A percentile compares a stretch with the other conserved stretches of the same genome.
Conservation (phyloP, 768 basidiomycete genomes). For the Fibroporia radiculosa region DNA sequence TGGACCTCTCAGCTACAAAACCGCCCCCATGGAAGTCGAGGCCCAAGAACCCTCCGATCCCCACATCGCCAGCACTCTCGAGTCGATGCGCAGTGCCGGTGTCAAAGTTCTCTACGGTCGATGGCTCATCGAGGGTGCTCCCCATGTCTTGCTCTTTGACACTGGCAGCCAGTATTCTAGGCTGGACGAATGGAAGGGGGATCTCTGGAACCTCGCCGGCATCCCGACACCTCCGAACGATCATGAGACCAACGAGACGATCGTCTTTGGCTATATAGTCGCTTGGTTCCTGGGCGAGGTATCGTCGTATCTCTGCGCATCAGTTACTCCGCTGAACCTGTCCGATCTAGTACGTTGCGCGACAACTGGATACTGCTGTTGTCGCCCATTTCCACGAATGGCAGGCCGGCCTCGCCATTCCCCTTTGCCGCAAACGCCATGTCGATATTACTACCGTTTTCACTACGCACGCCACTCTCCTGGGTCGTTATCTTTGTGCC, state of each 20-base stretch:
- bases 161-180: slow-evolving; percentile 80
- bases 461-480: slow-evolving; percentile 96
- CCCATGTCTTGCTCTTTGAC: slow-evolving; percentile 93
- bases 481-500: slow-evolving; percentile 97
- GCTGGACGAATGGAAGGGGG: slow-evolving; percentile 98
- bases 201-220: slow-evolving; percentile 96
- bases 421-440: slow-evolving; percentile 91
- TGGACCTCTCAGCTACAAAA: slow-evolving; percentile 97
- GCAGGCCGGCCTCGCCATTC: slow-evolving; percentile 96
- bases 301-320: slow-evolving; percentile 20
- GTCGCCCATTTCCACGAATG: slow-evolving; percentile 99
- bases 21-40: slow-evolving; percentile 98
- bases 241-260: slow-evolving; percentile 96
- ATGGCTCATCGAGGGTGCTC: slow-evolving; percentile 97
- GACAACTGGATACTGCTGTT: slow-evolving; percentile 78
- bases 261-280: slow-evolving; percentile 95
- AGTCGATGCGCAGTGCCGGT: slow-evolving; percentile 82
- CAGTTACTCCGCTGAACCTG: background rate
- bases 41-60: slow-evolving; percentile 81
- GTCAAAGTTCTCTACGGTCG: slow-evolving; percentile 93
- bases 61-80: slow-evolving; percentile 65
- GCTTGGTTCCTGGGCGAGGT: slow-evolving; percentile 99
- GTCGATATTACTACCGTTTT: slow-evolving; percentile 98
- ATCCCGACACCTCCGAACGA: slow-evolving; percentile 96
- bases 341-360: slow-evolving; percentile 59